A percentile compares a stretch with the other conserved stretches of the same genome.
Evolutionary conservation across 2,329 filamentous ascomycete genomes (phyloP).

Genomic region (Aureobasidium zeae): DNA sequence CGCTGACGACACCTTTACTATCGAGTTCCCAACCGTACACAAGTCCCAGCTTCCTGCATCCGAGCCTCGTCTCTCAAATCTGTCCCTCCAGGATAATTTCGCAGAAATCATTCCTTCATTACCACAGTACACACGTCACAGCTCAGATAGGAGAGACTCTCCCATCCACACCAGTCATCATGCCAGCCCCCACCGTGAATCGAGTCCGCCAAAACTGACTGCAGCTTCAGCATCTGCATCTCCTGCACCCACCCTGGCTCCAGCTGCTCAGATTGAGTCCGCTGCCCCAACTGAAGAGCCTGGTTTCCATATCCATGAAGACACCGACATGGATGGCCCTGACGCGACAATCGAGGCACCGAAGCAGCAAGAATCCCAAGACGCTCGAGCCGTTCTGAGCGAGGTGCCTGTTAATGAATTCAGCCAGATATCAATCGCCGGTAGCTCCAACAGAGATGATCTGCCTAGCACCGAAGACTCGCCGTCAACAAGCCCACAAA

Average conservation of each 20-base stretch:
- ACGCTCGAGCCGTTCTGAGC: slow-evolving; percentile 35
- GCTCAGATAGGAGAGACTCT: slow-evolving; percentile 12
- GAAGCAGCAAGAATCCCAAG: slow-evolving; percentile 26
- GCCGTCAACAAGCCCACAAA: slow-evolving; percentile 23
- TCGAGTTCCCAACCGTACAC: slow-evolving; percentile 38
- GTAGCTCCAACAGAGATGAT: not conserved
- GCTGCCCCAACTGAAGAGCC: not conserved
- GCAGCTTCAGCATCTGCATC: slow-evolving; percentile 24
- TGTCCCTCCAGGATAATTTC: not conserved
- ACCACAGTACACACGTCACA: not conserved
- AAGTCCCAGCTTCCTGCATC: slow-evolving; percentile 22
- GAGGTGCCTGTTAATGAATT: slow-evolving; percentile 42
- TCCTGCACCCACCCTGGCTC: slow-evolving; percentile 22
- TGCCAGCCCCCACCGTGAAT: slow-evolving; percentile 16
- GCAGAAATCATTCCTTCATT: not conserved
- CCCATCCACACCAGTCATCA: slow-evolving; percentile 12
- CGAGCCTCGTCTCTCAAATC: slow-evolving; percentile 6
- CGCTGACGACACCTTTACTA: slow-evolving; percentile 41
- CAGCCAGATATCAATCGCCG: not conserved
- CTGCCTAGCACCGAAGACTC: slow-evolving; percentile 5
- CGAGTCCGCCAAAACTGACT: slow-evolving; percentile 23
- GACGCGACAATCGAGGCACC: slow-evolving; percentile 22
- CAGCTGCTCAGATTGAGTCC: not conserved
- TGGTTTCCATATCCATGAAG: slow-evolving; percentile 45
- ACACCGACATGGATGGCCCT: slow-evolving; percentile 38